Percentiles rank a stretch among this genome's conserved stretches.
Evolutionary conservation across 2,329 filamentous ascomycete species (phyloP).

Genomic region (Pyricularia pennisetigena): DNA sequence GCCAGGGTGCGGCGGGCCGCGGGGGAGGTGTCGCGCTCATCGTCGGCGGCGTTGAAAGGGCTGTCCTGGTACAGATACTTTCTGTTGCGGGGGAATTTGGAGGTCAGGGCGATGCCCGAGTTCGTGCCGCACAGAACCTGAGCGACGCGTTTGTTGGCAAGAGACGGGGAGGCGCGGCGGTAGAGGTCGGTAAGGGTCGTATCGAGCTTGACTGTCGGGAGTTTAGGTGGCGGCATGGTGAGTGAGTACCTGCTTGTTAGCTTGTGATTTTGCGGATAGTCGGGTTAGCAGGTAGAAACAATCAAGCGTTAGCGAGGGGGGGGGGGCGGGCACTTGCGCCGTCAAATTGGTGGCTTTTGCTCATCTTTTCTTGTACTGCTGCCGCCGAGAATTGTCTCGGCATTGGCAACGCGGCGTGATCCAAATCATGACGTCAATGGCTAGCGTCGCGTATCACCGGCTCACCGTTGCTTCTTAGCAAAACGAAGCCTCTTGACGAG

Average conservation of each 20-base stretch:
- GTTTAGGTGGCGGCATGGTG: not conserved
- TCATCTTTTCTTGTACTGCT: not conserved
- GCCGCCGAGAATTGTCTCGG: not conserved
- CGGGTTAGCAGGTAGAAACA: not conserved
- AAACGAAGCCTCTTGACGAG: too few relatives aligned
- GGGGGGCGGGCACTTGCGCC: too few relatives aligned
- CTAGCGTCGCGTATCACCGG: not conserved
- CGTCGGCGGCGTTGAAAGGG: conserved; percentile 16
- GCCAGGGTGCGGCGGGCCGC: conserved; percentile 13
- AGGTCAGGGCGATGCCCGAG: conserved; percentile 14
- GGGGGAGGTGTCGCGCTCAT: conserved; percentile 8
- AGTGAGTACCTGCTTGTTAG: not conserved
- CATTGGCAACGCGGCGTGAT: not conserved
- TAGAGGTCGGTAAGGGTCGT: conserved; percentile 25
- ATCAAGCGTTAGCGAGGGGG: not conserved
- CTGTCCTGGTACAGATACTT: conserved; percentile 27
- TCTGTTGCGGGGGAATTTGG: conserved; percentile 20
- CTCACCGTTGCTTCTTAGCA: not conserved
- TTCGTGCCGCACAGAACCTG: conserved; percentile 20
- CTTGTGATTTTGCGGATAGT: not conserved
- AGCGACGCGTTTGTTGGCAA: conserved; percentile 16
- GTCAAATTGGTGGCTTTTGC: not conserved
- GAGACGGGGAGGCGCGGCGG: conserved; percentile 13
- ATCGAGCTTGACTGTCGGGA: conserved; percentile 22
- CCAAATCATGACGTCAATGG: not conserved